phyloP scores from a whole-genome alignment of 225 moss, liverwort and hornwort genomes.

The Pleurozium schreberi region DNA sequence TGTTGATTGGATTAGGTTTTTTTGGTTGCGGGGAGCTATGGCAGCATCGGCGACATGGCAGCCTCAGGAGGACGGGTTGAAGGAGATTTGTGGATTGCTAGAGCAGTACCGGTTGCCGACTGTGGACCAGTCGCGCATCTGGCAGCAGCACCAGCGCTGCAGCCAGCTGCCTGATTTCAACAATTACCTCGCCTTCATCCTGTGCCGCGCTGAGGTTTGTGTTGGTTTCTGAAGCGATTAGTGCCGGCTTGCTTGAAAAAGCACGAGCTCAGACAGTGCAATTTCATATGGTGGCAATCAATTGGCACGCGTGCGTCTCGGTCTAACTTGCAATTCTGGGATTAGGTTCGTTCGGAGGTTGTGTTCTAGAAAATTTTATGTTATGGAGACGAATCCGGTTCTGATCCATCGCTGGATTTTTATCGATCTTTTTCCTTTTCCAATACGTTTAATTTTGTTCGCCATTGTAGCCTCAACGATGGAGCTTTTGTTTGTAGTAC shows the following conservation, averaged over 20 bases:
- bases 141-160: constrained; percentile 97
- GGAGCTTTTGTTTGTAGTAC: background rate
- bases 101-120: constrained; percentile 91
- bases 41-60: constrained; percentile 63
- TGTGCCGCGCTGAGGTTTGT: constrained; percentile 93
- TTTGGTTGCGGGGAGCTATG: constrained; percentile 18
- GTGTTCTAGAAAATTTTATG: background rate
- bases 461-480: background rate
- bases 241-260: background rate
- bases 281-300: background rate
- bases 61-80: constrained; percentile 84
- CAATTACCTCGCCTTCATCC: constrained; percentile 92
- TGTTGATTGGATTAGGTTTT: constrained; percentile 27
- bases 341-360: constrained; percentile 1
- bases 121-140: constrained; percentile 91
- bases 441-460: background rate
- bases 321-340: constrained; percentile 2
- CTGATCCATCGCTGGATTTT: background rate
- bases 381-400: background rate
- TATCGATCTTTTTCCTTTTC: background rate
- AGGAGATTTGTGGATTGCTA: constrained; percentile 93
- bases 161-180: constrained; percentile 94
- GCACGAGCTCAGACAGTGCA: background rate
- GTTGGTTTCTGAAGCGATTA: background rate
- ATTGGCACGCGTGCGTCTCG: constrained; percentile 1